Conservation (phyloP, 345 rosid species). For the Aurinia saxatilis region DNA sequence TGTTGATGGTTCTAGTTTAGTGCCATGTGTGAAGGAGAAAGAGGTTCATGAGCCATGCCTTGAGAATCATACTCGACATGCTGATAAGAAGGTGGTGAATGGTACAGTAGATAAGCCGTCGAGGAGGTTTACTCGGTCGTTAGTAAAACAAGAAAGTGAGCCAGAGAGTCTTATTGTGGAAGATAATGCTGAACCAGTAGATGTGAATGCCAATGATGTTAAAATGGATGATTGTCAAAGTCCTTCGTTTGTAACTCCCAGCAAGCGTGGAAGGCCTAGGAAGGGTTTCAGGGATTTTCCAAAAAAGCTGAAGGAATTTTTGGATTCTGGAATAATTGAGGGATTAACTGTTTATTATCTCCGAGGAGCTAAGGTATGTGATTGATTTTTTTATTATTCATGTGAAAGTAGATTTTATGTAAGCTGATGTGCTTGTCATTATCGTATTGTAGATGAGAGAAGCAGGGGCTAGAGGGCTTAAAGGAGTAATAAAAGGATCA, state of each 20-base stretch:
- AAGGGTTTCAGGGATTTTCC: slow-evolving; percentile 43
- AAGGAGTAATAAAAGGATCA: slow-evolving; percentile 55
- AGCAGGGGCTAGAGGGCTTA: slow-evolving; percentile 41
- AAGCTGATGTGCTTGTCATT: background rate
- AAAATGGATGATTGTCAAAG: slow-evolving; percentile 1
- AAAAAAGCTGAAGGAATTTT: slow-evolving; percentile 54
- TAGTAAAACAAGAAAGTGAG: slow-evolving; percentile 10
- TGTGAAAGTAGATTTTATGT: background rate
- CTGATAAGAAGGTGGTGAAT: background rate
- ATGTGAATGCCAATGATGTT: slow-evolving; percentile 11
- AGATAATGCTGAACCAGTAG: background rate
- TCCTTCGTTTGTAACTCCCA: slow-evolving; percentile 10
- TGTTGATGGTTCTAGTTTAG: slow-evolving; percentile 15
- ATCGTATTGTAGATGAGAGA: slow-evolving; percentile 34
- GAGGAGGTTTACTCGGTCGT: slow-evolving; percentile 29
- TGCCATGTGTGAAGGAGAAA: background rate
- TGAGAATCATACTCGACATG: background rate
- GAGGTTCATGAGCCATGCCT: slow-evolving; percentile 3
- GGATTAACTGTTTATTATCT: slow-evolving; percentile 59
- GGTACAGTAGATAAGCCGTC: background rate
- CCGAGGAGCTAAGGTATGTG: slow-evolving; percentile 56
- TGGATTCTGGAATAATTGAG: slow-evolving; percentile 72
- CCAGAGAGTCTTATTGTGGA: slow-evolving; percentile 3
- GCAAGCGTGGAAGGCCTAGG: slow-evolving; percentile 38
- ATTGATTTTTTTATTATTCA: background rate